A percentile compares a stretch with the other conserved stretches of the same genome.
Conservation (phyloP, 352 stramenopile genomes). For the Pythium dissimile region DNA sequence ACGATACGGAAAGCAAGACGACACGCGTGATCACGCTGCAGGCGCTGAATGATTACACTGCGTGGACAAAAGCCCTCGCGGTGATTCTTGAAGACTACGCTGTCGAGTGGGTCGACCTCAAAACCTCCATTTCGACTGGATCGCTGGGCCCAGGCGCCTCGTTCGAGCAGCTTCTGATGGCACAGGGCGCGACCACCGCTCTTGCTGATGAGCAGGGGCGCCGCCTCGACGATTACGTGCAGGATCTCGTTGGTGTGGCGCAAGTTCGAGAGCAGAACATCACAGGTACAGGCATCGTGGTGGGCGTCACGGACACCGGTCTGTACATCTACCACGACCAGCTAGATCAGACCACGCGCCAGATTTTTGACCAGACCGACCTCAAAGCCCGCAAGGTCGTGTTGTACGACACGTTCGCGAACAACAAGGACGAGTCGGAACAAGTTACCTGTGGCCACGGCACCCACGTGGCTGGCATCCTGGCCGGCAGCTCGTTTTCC, state of each 20-base stretch:
- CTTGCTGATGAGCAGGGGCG: slow-evolving; percentile 5
- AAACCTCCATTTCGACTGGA: slow-evolving; percentile 33
- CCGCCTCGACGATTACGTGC: slow-evolving; percentile 57
- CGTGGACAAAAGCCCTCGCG: slow-evolving; percentile 53
- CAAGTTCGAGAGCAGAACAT: slow-evolving; percentile 53
- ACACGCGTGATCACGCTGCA: slow-evolving; percentile 47
- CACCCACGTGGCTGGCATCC: slow-evolving; percentile 83
- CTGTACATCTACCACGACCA: slow-evolving; percentile 83
- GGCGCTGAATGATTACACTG: slow-evolving; percentile 39
- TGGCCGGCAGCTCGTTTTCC: slow-evolving; percentile 72
- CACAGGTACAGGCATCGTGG: slow-evolving; percentile 60
- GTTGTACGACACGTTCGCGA: slow-evolving; percentile 73
- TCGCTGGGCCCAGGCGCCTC: no score
- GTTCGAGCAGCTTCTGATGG: no score
- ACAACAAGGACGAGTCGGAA: slow-evolving; percentile 59
- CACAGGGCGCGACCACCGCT: no score
- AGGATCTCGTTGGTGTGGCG: slow-evolving; percentile 61
- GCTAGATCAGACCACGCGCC: slow-evolving; percentile 62
- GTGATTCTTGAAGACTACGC: slow-evolving; percentile 37
- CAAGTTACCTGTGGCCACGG: slow-evolving; percentile 79
- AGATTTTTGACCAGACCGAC: slow-evolving; percentile 41
- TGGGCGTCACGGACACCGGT: slow-evolving; percentile 77
- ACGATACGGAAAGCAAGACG: slow-evolving; percentile 27
- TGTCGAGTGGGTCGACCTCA: slow-evolving; percentile 64
- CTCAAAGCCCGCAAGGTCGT: slow-evolving; percentile 65